phyloP scores from a whole-genome alignment of 1,139 yeast genomes.

The Lodderomyces jiufengensis region DNA sequence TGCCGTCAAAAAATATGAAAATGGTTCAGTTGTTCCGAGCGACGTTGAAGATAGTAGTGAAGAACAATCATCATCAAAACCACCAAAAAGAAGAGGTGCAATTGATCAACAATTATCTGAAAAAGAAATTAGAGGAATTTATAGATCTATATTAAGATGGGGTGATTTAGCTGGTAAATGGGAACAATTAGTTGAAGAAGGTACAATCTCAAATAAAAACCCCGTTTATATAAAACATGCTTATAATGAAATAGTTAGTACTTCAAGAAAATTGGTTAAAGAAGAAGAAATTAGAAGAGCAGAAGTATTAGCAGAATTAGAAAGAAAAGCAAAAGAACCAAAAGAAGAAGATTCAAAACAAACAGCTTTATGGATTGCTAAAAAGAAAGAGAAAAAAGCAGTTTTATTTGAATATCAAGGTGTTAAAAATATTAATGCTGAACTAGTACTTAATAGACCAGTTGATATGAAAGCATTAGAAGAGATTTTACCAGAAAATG shows the following conservation, averaged over 20 bases:
- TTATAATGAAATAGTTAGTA: constrained; percentile 63
- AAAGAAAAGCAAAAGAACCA: constrained; percentile 54
- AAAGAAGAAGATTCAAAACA: constrained; percentile 36
- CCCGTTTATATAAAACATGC: constrained; percentile 79
- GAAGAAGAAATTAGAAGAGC: constrained; percentile 65
- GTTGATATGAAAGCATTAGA: constrained; percentile 70
- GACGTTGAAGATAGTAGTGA: constrained; percentile 23
- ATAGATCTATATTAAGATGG: constrained; percentile 73
- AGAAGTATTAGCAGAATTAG: constrained; percentile 54
- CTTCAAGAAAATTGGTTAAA: constrained; percentile 59
- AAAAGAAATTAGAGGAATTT: constrained; percentile 81
- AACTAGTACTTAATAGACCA: constrained; percentile 77
- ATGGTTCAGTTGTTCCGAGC: constrained; percentile 26
- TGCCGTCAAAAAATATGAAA: constrained; percentile 57
- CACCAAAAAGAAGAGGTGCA: constrained; percentile 29
- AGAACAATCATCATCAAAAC: constrained; percentile 15
- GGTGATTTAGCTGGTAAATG: constrained; percentile 83
- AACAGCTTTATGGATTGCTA: constrained; percentile 51
- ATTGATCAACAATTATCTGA: constrained; percentile 68
- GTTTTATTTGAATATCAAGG: constrained; percentile 86
- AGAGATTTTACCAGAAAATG: constrained; percentile 53
- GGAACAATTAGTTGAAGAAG: constrained; percentile 88
- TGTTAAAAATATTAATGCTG: constrained; percentile 89
- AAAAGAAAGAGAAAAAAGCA: constrained; percentile 79
- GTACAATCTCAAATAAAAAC: constrained; percentile 80